A percentile compares a stretch with the other conserved stretches of the same genome.
phyloP scores from a whole-genome alignment of 805 yeast genomes.

The Candida stauntonica region DNA sequence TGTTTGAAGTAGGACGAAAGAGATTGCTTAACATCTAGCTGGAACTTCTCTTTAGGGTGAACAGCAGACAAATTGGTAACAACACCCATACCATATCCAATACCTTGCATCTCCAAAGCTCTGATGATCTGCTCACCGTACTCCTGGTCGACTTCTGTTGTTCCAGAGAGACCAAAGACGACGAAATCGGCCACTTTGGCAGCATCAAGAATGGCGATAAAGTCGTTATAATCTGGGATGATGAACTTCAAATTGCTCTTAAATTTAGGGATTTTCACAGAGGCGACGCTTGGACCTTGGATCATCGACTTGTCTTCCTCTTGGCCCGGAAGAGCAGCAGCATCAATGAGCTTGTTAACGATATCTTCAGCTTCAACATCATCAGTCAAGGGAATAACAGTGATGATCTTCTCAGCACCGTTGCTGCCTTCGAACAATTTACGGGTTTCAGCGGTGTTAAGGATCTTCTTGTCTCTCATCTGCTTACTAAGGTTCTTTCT shows the following conservation, averaged over 20 bases:
- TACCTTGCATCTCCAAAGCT: slow-evolving; percentile 89
- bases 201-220: slow-evolving; percentile 73
- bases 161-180: slow-evolving; percentile 83
- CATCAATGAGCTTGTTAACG: slow-evolving; percentile 44
- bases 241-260: slow-evolving; percentile 69
- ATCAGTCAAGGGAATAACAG: slow-evolving; percentile 72
- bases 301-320: slow-evolving; percentile 30
- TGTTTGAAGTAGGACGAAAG: slow-evolving; percentile 63
- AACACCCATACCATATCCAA: slow-evolving; percentile 74
- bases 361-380: slow-evolving; percentile 61
- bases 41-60: slow-evolving; percentile 72
- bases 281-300: slow-evolving; percentile 45
- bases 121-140: slow-evolving; percentile 88
- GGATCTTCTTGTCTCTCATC: slow-evolving; percentile 65
- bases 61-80: slow-evolving; percentile 66
- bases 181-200: slow-evolving; percentile 88
- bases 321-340: slow-evolving; percentile 30
- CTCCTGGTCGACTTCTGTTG: slow-evolving; percentile 70
- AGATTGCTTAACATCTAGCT: slow-evolving; percentile 62
- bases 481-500: slow-evolving; percentile 80
- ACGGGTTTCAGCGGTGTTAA: slow-evolving; percentile 52
- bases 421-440: slow-evolving; percentile 73
- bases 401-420: slow-evolving; percentile 81
- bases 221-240: slow-evolving; percentile 64
- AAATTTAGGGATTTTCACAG: slow-evolving; percentile 56